phyloP scores from a whole-genome alignment of 805 yeast genomes.

The Kodamaea lidongshanica region DNA sequence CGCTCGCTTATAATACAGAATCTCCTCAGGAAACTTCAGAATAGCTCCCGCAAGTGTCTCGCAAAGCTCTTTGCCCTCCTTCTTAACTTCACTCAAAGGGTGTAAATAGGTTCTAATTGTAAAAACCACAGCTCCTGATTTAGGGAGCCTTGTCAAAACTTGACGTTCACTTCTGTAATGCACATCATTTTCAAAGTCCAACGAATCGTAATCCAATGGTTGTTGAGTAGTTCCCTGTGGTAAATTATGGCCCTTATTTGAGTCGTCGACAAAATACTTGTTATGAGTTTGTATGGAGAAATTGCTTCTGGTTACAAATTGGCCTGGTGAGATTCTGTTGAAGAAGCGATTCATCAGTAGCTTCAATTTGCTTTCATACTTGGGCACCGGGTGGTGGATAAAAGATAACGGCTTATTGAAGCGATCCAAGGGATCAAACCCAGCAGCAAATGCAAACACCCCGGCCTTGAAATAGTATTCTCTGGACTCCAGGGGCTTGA shows the following conservation, averaged over 20 bases:
- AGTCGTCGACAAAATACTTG: slow-evolving; percentile 31
- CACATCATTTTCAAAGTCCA: slow-evolving; percentile 34
- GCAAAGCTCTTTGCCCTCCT: slow-evolving; percentile 31
- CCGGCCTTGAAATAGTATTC: slow-evolving; percentile 41
- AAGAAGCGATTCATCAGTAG: slow-evolving; percentile 38
- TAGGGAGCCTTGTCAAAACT: slow-evolving; percentile 33
- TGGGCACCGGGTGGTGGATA: slow-evolving; percentile 39
- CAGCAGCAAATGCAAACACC: slow-evolving; percentile 41
- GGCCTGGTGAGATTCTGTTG: slow-evolving; percentile 28
- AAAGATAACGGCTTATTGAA: slow-evolving; percentile 33
- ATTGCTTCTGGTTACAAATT: slow-evolving; percentile 35
- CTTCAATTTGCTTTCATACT: slow-evolving; percentile 34
- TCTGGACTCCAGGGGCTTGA: slow-evolving; percentile 27
- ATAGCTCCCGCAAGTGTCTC: slow-evolving; percentile 59
- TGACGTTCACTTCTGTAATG: slow-evolving; percentile 42
- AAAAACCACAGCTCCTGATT: slow-evolving; percentile 33
- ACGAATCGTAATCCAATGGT: slow-evolving; percentile 21
- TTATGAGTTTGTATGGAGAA: slow-evolving; percentile 36
- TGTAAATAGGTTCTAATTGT: slow-evolving; percentile 36
- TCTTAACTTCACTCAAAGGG: slow-evolving; percentile 29
- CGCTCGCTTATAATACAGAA: slow-evolving; percentile 57
- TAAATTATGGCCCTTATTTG: slow-evolving; percentile 35
- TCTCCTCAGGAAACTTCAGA: slow-evolving; percentile 51
- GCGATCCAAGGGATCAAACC: slow-evolving; percentile 34
- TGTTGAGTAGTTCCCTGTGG: slow-evolving; percentile 20